These are phyloP conservation scores for Lenwebbia sp. DNA, from an alignment of 345 rosid species.

Conservation along the genomic window DNA sequence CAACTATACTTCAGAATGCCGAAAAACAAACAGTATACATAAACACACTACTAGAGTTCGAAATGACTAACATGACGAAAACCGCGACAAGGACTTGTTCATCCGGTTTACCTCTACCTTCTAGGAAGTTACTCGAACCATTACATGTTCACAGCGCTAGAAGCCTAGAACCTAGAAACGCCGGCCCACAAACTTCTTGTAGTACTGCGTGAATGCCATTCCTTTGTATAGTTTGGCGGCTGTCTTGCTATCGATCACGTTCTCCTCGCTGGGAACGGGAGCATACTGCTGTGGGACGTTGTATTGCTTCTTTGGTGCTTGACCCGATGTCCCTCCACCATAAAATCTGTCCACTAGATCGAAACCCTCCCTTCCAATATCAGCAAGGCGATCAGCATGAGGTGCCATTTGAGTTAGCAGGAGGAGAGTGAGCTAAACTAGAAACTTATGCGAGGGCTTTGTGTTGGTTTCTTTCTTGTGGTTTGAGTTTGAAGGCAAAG, in stretches of 20 bases:
- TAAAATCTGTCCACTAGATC: background rate
- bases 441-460: background rate
- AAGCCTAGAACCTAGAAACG: background rate
- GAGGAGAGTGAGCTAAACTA: background rate
- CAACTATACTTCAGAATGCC: background rate
- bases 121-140: background rate
- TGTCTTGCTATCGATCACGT: background rate
- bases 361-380: background rate
- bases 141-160: background rate
- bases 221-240: background rate
- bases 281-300: background rate
- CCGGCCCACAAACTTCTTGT: background rate
- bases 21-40: background rate
- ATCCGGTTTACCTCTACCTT: background rate
- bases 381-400: background rate
- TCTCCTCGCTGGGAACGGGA: background rate
- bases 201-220: background rate
- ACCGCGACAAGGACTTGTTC: background rate
- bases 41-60: background rate
- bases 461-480: background rate
- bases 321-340: background rate
- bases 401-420: background rate
- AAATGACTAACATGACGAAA: background rate
- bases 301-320: background rate
- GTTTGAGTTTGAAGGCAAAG: background rate